Base-by-base conservation (phyloP, 2,329 filamentous ascomycete genomes). In the Fusarium mundagurra region DNA sequence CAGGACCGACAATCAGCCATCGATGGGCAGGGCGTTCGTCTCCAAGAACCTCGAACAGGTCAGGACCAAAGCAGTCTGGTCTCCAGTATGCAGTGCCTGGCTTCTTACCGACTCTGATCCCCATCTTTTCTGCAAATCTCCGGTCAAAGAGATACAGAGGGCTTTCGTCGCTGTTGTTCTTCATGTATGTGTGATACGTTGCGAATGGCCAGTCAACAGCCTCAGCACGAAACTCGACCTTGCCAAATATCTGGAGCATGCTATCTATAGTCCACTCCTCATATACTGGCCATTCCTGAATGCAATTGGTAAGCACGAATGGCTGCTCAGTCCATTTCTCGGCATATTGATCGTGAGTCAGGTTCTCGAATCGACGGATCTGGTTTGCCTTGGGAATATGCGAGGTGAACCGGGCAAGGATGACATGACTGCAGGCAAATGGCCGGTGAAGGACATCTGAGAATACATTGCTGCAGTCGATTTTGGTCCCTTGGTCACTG, bases 91-190 rank as follows among this genome's bases (percentile, higher is more conserved):
- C 84, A 8, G 84, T 82, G 11, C 81, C 83, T 14, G 86, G 80
- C 14, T 84, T 83, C 22, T 84, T 85, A 16, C 90, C 91, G n/a
- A 93, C 85, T 22, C 85, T 84, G 55, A 98, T 85, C 17, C 84
- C 83, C 91, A 97, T 98, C 83, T 98, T 98, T 76, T 95, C 91
- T 4, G 91, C 94, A 79, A 98, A 98, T 29, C 87, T 89, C 65
- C 92, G 90, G 81, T 98, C 96, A 81, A 98, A 98, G 38, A 98
- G 89, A 80, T 98, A 98, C 4, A 98, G 83, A 0, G 96, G 96
- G 71, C 93, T 96, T 83, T 98, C 96, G 74, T 98, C 96, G 24
- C 84, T 84, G 80, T 90, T 96, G 80, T 93, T 88, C 47, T 87
- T 85, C 92, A 98, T 94, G 82, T 98, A 99, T 50, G 90, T 86